Evolutionary conservation across 2,329 filamentous ascomycete species (phyloP).

Genomic region (Sarocladium oryzae): DNA sequence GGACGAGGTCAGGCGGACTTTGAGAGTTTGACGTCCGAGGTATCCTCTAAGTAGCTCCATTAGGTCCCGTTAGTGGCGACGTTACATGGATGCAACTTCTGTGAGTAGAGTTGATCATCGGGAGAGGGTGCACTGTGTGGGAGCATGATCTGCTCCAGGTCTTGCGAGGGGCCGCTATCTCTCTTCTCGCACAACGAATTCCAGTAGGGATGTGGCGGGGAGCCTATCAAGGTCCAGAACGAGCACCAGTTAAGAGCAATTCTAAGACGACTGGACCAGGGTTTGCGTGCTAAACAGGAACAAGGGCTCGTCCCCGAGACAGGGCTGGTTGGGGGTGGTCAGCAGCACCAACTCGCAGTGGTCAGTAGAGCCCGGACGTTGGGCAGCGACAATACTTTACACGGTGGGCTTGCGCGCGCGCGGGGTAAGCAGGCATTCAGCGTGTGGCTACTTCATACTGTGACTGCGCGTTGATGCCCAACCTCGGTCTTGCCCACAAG

Average conservation of each 20-base stretch:
- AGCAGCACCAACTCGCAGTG: background rate
- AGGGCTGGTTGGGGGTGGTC: background rate
- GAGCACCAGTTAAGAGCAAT: background rate
- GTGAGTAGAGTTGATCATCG: background rate
- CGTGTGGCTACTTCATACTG: background rate
- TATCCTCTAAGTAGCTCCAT: background rate
- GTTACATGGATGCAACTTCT: background rate
- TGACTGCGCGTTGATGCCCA: background rate
- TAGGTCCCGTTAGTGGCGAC: background rate
- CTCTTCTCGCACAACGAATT: background rate
- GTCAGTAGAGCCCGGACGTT: background rate
- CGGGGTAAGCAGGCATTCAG: background rate
- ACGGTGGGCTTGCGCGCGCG: background rate
- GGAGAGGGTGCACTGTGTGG: background rate
- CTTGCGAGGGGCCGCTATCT: no score
- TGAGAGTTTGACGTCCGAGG: background rate
- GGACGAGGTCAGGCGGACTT: constrained; percentile 1
- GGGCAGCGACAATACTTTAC: constrained; percentile 6
- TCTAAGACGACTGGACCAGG: constrained; percentile 3
- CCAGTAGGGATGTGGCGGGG: no score
- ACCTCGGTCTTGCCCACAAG: background rate
- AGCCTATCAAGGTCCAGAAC: constrained; percentile 1
- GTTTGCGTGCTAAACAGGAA: background rate
- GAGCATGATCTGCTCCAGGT: constrained; percentile 5
- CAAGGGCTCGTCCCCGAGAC: constrained; percentile 5